Evolutionary conservation across 2,329 filamentous ascomycete genomes (phyloP), one percentile per base, ranked within the genome.

Genomic region (Aspergillus pseudotamarii): DNA sequence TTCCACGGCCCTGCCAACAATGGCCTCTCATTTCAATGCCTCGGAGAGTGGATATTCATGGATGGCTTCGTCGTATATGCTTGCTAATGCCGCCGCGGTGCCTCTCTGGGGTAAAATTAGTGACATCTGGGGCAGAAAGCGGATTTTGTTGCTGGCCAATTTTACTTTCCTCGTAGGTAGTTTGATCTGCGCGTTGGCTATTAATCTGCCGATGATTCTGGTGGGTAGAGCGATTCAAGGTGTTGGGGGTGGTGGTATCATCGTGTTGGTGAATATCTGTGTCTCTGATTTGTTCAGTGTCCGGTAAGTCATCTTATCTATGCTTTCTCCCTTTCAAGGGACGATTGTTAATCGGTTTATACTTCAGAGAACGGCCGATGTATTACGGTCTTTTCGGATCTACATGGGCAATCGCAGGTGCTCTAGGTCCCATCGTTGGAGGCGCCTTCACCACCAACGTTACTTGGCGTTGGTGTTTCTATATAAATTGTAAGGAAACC

Each of bases 61-160:
- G 81, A 81, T 83, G 65, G 80, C 80, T 21, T 81, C 79, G 19
- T 78, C 80, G 11, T 82, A 80, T 67, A 72, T 83, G 19, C 72
- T 83, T 58, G 79, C 77, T 58, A 80, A 82, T 67, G 78, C 82
- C 26, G 74, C 80, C 16, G 78, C 83, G 23, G 84, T 85, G 2
- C 85, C 85, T 2, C 80, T 85, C 36, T 89, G 86, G 85, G 86
- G 86, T 26, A 89, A 89, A 70, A 76, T 89, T 26, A 87, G 85
- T 51, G 89, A 91, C 67, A 90, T 91, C 62, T 90, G 86, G 78
- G 88, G 89, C 2, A 81, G 89, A 46, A 91, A 90, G 69, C 84
- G 84, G 14, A 82, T 89, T 56, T 77, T 91, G 34, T 77, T 91
- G 16, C 68, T 84, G 3, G 87, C 87, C 21, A 88, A 89, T 63